phyloP scores from a whole-genome alignment of 768 basidiomycete species.

The Dentipellis sp. region DNA sequence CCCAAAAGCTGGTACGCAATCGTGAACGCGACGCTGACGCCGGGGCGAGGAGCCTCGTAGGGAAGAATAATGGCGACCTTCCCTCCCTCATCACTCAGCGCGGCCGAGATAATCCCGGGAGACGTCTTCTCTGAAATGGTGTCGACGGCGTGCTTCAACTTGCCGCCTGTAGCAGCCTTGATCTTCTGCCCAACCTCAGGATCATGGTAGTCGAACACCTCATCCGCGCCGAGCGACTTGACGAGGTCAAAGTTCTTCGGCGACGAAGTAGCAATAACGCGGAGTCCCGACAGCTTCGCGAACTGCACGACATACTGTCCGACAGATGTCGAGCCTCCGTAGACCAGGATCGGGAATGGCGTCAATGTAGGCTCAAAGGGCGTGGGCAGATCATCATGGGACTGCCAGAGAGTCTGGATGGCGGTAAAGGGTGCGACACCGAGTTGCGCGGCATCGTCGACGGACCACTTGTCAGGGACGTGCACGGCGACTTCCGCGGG shows the following conservation, averaged over 20 bases:
- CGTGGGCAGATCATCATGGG: conserved; percentile 4
- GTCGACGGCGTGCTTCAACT: conserved; percentile 13
- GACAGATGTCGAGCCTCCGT: conserved; percentile 21
- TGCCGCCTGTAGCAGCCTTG: conserved; percentile 12
- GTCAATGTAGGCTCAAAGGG: conserved; percentile 1
- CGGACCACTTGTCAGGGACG: conserved; percentile 8
- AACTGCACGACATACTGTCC: conserved; percentile 26
- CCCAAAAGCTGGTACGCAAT: neutral
- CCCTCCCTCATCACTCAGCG: conserved; percentile 7
- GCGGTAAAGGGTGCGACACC: conserved; percentile 9
- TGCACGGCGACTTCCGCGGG: conserved; percentile 2
- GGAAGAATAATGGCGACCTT: neutral
- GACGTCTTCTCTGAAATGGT: conserved; percentile 5
- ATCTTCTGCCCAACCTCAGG: conserved; percentile 17
- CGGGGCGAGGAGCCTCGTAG: neutral
- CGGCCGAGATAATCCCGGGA: conserved; percentile 1
- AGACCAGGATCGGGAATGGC: conserved; percentile 4
- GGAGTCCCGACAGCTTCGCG: conserved; percentile 20
- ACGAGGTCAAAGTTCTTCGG: conserved; percentile 23
- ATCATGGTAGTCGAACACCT: conserved; percentile 21
- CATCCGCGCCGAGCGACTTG: conserved; percentile 24
- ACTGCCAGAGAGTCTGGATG: conserved; percentile 5
- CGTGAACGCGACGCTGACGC: neutral
- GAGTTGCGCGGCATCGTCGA: conserved; percentile 12
- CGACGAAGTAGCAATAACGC: conserved; percentile 25